These are phyloP conservation scores for Delphinella strobiligena DNA, from an alignment of 2,329 filamentous ascomycete species.

Conservation along the genomic window DNA sequence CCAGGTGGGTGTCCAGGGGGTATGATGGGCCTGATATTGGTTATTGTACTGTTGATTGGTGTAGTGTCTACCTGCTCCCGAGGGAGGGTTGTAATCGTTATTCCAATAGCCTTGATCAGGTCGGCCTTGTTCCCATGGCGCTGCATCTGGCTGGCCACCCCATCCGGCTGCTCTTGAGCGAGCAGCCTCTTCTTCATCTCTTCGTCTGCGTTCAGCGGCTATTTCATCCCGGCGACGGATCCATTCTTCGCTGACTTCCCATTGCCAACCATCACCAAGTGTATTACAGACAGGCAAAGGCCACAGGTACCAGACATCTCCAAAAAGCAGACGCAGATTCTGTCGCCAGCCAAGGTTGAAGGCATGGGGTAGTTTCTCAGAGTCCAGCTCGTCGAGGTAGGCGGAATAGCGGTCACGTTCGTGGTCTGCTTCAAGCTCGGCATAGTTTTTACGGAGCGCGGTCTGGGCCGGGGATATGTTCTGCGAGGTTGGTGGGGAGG, in stretches of 20 bases:
- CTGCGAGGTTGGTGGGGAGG: conserved; percentile 17
- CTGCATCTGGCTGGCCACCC: neutral
- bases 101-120: neutral
- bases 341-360: conserved; percentile 79
- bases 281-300: conserved; percentile 71
- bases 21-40: neutral
- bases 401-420: conserved; percentile 58
- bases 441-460: conserved; percentile 32
- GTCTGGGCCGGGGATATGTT: conserved; percentile 33
- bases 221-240: conserved; percentile 50
- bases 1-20: conserved; percentile 3
- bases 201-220: conserved; percentile 30
- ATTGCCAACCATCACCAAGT: conserved; percentile 83
- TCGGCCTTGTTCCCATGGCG: neutral
- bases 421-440: conserved; percentile 49
- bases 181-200: neutral
- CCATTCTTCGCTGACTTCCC: conserved; percentile 79
- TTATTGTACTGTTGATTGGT: neutral
- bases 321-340: conserved; percentile 76
- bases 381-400: conserved; percentile 85
- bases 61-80: neutral
- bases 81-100: no score
- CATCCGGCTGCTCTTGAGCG: neutral
- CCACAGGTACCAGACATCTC: conserved; percentile 62
- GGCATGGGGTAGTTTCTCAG: conserved; percentile 75